Percentiles rank a stretch among this genome's conserved stretches.
Conservation (phyloP, 2,329 filamentous ascomycete species). For the Lecanicillium sp. region DNA sequence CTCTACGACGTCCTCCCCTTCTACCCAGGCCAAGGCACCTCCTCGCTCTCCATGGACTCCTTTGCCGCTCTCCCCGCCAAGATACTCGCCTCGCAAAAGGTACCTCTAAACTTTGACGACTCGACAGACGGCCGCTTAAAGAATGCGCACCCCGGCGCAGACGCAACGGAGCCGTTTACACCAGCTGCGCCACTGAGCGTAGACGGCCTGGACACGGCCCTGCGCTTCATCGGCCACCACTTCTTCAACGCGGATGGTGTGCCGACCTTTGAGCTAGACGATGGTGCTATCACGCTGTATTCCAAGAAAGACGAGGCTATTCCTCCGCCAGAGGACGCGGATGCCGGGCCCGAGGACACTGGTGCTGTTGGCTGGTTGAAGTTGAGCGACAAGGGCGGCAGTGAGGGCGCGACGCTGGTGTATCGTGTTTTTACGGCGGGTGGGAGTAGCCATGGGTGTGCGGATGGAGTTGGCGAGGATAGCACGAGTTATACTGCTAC, state of each 20-base stretch:
- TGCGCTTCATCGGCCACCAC: slow-evolving; percentile 53
- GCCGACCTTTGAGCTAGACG: slow-evolving; percentile 52
- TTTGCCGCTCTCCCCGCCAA: slow-evolving; percentile 32
- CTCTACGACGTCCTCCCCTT: slow-evolving; percentile 48
- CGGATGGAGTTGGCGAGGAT: slow-evolving; percentile 27
- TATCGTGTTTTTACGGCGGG: slow-evolving; percentile 50
- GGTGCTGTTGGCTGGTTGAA: slow-evolving; percentile 49
- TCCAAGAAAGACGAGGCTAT: slow-evolving; percentile 40
- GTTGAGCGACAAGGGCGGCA: slow-evolving; percentile 33
- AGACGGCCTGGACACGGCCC: slow-evolving; percentile 18
- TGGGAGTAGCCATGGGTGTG: slow-evolving; percentile 36
- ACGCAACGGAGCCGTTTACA: slow-evolving; percentile 34
- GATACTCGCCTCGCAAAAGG: slow-evolving; percentile 29
- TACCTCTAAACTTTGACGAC: slow-evolving; percentile 40
- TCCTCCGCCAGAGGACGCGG: slow-evolving; percentile 41
- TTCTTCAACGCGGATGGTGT: slow-evolving; percentile 48
- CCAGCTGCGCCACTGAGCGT: slow-evolving; percentile 29
- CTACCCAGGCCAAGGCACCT: slow-evolving; percentile 35
- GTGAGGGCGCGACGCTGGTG: slow-evolving; percentile 30
- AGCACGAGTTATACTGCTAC: slow-evolving; percentile 48
- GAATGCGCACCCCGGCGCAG: slow-evolving; percentile 28
- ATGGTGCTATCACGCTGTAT: slow-evolving; percentile 28
- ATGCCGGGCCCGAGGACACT: slow-evolving; percentile 36
- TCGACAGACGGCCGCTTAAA: slow-evolving; percentile 17
- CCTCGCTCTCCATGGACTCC: slow-evolving; percentile 26